A percentile compares a stretch with the other conserved stretches of the same genome.
phyloP scores from a whole-genome alignment of 371 early-diverging fungal species.

The Rhizomucor miehei region DNA sequence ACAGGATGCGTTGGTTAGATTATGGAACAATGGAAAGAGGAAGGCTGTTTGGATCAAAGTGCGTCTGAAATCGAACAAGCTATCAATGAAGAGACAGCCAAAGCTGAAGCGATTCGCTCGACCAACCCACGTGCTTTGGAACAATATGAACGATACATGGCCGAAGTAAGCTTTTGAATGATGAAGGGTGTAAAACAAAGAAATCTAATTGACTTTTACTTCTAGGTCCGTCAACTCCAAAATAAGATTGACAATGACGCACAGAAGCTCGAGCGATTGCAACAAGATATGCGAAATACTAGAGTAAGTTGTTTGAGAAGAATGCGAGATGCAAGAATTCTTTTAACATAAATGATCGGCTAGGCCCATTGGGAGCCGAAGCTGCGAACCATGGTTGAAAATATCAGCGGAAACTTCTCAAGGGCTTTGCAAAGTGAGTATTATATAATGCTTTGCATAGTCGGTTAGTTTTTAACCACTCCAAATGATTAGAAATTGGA shows the following conservation, averaged over 20 bases:
- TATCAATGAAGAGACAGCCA: conserved; percentile 44
- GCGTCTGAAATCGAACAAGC: conserved; percentile 50
- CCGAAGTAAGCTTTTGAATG: conserved; percentile 35
- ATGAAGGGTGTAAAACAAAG: neutral
- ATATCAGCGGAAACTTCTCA: conserved; percentile 71
- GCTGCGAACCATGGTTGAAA: conserved; percentile 52
- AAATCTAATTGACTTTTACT: neutral
- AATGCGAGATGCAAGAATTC: neutral
- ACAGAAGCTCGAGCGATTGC: conserved; percentile 20
- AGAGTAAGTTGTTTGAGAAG: conserved; percentile 20
- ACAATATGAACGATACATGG: conserved; percentile 60
- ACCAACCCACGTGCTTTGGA: conserved; percentile 58
- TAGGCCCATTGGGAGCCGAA: conserved; percentile 69
- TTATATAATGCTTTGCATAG: too few relatives aligned
- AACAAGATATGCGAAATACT: conserved; percentile 27
- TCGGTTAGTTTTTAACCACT: too few relatives aligned
- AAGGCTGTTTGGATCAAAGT: conserved; percentile 23
- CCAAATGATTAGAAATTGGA: conserved; percentile 63
- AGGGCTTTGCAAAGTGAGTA: conserved; percentile 66
- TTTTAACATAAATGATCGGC: too few relatives aligned
- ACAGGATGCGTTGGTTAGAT: conserved; percentile 12
- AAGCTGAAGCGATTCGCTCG: conserved; percentile 41
- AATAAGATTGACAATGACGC: conserved; percentile 33
- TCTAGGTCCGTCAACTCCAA: conserved; percentile 24
- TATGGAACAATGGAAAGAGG: conserved; percentile 28